Percentiles rank a stretch among this genome's conserved stretches.
Evolutionary conservation across 78 protist genomes (phyloP).

Genomic region (Anaeramoeba ignava): DNA sequence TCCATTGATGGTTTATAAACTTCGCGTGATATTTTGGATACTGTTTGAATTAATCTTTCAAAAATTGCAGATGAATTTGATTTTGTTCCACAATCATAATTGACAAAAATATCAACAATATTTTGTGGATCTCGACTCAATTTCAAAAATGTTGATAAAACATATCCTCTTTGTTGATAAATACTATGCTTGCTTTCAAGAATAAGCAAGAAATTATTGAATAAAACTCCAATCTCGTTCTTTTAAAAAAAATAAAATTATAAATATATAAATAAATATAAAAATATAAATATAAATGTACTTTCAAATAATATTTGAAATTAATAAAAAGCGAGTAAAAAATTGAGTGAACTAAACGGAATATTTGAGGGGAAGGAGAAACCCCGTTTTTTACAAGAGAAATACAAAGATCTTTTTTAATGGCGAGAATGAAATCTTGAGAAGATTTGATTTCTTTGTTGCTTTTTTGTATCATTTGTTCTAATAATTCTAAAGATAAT

Average conservation of each 20-base stretch:
- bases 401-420: not conserved
- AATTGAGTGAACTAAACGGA: not conserved
- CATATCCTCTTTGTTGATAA: not conserved
- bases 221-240: not conserved
- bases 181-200: not conserved
- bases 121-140: not conserved
- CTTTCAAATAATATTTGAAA: not conserved
- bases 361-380: not conserved
- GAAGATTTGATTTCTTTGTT: too few species aligned
- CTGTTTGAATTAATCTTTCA: not conserved
- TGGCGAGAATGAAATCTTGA: too few species aligned
- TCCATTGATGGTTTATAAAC: not conserved
- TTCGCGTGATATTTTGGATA: not conserved
- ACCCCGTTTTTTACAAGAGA: not conserved
- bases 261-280: too few species aligned
- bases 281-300: too few species aligned
- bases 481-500: too few species aligned
- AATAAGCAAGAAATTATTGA: not conserved
- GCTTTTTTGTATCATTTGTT: too few species aligned
- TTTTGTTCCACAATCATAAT: not conserved
- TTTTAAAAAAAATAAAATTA: too few species aligned
- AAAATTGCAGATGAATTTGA: not conserved
- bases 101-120: not conserved
- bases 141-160: not conserved
- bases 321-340: not conserved